These are phyloP conservation scores for Picea mariana DNA, from an alignment of 83 land plant species.

Conservation along the genomic window DNA sequence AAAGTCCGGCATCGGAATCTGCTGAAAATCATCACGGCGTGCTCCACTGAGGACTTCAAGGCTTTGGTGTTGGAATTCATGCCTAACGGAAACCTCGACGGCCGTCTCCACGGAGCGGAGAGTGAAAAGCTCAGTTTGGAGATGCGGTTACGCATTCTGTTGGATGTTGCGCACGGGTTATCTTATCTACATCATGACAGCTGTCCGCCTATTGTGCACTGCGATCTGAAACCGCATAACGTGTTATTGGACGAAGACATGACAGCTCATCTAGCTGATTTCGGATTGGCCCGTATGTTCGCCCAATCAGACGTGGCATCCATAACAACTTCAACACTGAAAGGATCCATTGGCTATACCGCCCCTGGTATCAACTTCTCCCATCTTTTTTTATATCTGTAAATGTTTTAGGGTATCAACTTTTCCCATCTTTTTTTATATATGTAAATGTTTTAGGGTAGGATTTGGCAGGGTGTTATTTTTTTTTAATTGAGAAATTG, in stretches of 20 bases:
- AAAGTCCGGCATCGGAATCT: constrained; percentile 32
- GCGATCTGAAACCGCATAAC: constrained; percentile 28
- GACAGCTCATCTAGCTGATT: constrained; percentile 20
- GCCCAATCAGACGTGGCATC: neutral
- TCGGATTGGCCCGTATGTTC: constrained; percentile 20
- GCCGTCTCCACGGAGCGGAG: neutral
- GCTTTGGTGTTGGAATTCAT: constrained; percentile 23
- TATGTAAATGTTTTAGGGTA: too few relatives aligned
- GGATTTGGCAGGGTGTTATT: too few relatives aligned
- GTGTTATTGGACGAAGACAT: constrained; percentile 15
- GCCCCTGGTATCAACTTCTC: constrained; percentile 16
- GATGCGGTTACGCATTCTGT: too few relatives aligned
- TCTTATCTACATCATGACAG: too few relatives aligned
- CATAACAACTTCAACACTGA: neutral
- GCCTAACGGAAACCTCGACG: constrained; percentile 20
- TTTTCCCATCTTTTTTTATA: too few relatives aligned
- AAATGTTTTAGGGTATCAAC: too few relatives aligned
- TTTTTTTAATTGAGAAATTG: too few relatives aligned
- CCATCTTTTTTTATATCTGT: neutral
- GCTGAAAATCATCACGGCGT: constrained; percentile 21
- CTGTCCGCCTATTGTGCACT: neutral
- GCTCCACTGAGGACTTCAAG: constrained; percentile 23
- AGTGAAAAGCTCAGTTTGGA: neutral
- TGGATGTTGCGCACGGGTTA: too few relatives aligned
- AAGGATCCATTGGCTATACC: constrained; percentile 20